Evolutionary conservation across 768 basidiomycete species (phyloP).

Genomic region (Asterophora lycoperdoides): DNA sequence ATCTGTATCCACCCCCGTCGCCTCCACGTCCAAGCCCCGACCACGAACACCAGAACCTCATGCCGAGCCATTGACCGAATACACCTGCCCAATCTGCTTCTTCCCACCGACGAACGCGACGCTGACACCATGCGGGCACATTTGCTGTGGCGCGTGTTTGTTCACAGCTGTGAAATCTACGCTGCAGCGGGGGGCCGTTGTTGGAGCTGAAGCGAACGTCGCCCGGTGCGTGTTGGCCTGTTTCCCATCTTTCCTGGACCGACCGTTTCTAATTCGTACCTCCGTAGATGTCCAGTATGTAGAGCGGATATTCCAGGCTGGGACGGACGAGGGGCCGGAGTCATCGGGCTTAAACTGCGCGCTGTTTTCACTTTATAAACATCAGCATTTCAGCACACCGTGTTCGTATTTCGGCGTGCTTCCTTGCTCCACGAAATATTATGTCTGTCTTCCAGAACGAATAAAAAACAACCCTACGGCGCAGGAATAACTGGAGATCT

Average conservation of each 20-base stretch:
- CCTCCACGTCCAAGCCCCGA: constrained; percentile 8
- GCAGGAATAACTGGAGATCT: too few relatives aligned
- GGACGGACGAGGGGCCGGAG: constrained; percentile 69
- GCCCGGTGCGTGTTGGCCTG: constrained; percentile 31
- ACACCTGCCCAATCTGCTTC: constrained; percentile 80
- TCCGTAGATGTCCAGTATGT: constrained; percentile 62
- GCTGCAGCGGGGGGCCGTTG: constrained; percentile 40
- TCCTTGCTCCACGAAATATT: too few relatives aligned
- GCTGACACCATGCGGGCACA: constrained; percentile 76
- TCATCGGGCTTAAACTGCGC: constrained; percentile 54
- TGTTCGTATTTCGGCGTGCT: too few relatives aligned
- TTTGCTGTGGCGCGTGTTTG: constrained; percentile 73
- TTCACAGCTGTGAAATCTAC: constrained; percentile 69
- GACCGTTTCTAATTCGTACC: too few relatives aligned
- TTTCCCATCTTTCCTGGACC: too few relatives aligned
- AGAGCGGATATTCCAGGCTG: constrained; percentile 62
- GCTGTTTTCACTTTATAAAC: constrained; percentile 29
- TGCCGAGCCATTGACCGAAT: constrained; percentile 47
- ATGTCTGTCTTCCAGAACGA: too few relatives aligned
- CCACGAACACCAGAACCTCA: constrained; percentile 10
- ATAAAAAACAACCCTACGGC: too few relatives aligned
- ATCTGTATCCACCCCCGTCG: constrained; percentile 8
- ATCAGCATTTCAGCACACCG: too few relatives aligned
- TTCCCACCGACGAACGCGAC: constrained; percentile 70
- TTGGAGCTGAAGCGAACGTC: constrained; percentile 24